Base-by-base conservation (phyloP, 352 stramenopile genomes). In the Phytophthora ramorum region DNA sequence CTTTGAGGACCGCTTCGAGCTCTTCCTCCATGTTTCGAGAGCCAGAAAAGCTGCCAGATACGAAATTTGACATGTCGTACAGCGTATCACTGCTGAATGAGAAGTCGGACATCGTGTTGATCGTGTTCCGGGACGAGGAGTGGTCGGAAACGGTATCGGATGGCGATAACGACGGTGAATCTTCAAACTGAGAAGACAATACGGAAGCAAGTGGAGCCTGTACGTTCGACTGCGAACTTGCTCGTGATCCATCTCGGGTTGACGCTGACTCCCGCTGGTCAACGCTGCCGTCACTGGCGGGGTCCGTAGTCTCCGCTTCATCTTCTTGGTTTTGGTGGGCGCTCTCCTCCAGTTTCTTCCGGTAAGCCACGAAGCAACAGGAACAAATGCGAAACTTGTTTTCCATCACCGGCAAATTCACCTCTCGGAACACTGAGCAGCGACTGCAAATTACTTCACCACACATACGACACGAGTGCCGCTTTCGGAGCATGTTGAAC, bases 391-490 rank as follows among this genome's bases (percentile, higher is more conserved):
- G 85, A 20, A 85, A 78, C 49, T 90, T 89, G 58, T 71, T 84
- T 45, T 85, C 79, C 48, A 85, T 48, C 14, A 91, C 65, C 0
- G 80, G 84, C 16, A 91, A 60, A 63, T 85, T 78, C 28, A 92
- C 85, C 44, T 70, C 61, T 32, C 84, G 84, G 63, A 91, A 89
- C 19, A 92, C 73, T 8, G 86, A 93, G 58, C 86, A 94, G 10
- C 84, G 78, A 45, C 81, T 85, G 72, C 86, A 94, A 46, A 94
- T 77, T 7, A 93, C 81, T 61, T 93, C 81, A 8, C 86, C 84
- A 30, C 86, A 94, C 84, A 94, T 93, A 52, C 86, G 86, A 52
- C 86, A 94, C 49, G 81, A 85, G 58, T 94, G 86, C 16, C 85
- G 82, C 57, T 93, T 90, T 22, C 86, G 77, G 8, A 92, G 66